A percentile compares a stretch with the other conserved stretches of the same genome.
Evolutionary conservation across 148 eudicot species (phyloP).

Genomic region (Camellia sinensis): DNA sequence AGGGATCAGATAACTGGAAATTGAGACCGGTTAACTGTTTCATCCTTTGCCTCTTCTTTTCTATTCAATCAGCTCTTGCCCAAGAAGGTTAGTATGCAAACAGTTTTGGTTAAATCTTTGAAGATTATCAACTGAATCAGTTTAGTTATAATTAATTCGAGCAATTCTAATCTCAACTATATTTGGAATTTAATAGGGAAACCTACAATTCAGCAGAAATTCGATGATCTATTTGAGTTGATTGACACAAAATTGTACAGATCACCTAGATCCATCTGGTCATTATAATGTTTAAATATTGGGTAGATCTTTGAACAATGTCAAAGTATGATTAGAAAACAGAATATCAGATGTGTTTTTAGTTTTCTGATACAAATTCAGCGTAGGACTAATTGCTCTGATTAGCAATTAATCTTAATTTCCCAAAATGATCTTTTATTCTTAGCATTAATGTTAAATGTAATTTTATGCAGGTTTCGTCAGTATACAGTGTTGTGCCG

Average conservation of each 20-base stretch:
- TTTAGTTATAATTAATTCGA: constrained; percentile 1
- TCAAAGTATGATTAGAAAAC: too few species aligned
- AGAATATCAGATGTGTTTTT: too few species aligned
- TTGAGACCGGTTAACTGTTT: constrained; percentile 21
- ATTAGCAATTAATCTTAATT: background rate
- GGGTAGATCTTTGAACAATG: background rate
- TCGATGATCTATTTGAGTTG: too few species aligned
- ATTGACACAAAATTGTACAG: background rate
- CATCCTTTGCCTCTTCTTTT: constrained; percentile 30
- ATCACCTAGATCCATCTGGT: background rate
- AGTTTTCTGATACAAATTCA: too few species aligned
- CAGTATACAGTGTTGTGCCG: constrained; percentile 33
- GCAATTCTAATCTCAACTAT: background rate
- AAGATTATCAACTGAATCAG: background rate
- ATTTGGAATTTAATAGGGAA: background rate
- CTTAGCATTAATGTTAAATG: background rate
- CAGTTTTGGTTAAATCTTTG: background rate
- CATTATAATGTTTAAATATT: background rate
- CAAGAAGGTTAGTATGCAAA: constrained; percentile 39
- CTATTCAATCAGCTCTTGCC: constrained; percentile 23
- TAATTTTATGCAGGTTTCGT: constrained; percentile 29
- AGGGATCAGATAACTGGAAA: constrained; percentile 20
- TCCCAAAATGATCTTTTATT: background rate
- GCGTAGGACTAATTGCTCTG: too few species aligned
- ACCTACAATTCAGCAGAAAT: background rate